A percentile compares a stretch with the other conserved stretches of the same genome.
phyloP scores from a whole-genome alignment of 2,329 filamentous ascomycete species.

The Aspergillus sclerotialis region DNA sequence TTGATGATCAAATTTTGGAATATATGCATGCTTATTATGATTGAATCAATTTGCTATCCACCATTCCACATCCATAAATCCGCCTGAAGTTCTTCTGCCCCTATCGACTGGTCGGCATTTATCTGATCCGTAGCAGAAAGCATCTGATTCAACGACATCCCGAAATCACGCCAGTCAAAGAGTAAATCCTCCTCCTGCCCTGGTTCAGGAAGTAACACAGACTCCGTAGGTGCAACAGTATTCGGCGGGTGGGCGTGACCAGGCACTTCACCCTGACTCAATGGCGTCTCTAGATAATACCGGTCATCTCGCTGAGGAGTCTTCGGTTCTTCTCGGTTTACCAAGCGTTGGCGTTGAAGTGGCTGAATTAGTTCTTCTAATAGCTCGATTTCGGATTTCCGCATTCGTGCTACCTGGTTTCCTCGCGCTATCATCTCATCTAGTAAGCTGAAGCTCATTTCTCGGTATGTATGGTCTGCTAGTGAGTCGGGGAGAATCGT shows the following conservation, averaged over 20 bases:
- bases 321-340: neutral
- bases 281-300: neutral
- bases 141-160: slow-evolving; percentile 16
- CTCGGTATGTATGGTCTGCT: slow-evolving; percentile 37
- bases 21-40: neutral
- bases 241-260: neutral
- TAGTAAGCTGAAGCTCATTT: slow-evolving; percentile 16
- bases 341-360: neutral
- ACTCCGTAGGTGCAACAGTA: neutral
- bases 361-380: slow-evolving; percentile 13
- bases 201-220: neutral
- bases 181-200: slow-evolving; percentile 8
- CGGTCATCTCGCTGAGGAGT: neutral
- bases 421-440: slow-evolving; percentile 14
- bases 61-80: slow-evolving; percentile 16
- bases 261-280: neutral
- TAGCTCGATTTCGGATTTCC: slow-evolving; percentile 16
- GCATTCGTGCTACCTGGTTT: slow-evolving; percentile 14
- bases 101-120: slow-evolving; percentile 10
- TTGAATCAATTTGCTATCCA: slow-evolving; percentile 2
- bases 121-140: slow-evolving; percentile 14
- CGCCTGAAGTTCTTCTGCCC: slow-evolving; percentile 9
- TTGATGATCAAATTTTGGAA: neutral
- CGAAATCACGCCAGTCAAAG: slow-evolving; percentile 14
- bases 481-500: slow-evolving; percentile 36